Conservation (phyloP, 768 basidiomycete genomes). For the Cystobasidium tubakii region DNA sequence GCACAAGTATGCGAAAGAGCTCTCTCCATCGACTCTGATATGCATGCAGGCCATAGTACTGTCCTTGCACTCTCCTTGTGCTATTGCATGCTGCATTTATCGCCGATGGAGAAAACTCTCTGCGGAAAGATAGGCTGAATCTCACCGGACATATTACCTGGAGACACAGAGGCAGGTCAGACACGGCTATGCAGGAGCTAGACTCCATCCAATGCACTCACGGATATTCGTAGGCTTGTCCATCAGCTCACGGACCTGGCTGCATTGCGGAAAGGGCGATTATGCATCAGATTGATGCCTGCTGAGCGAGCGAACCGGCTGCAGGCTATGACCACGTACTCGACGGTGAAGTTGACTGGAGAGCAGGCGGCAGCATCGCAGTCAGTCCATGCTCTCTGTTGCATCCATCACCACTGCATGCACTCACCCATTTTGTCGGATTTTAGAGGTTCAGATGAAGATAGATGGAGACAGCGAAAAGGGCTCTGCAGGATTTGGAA, state of each 20-base stretch:
- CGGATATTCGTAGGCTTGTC: conserved; percentile 84
- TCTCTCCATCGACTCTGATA: not conserved
- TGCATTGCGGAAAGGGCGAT: conserved; percentile 53
- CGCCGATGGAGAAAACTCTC: conserved; percentile 55
- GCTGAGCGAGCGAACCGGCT: not conserved
- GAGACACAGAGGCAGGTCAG: not conserved
- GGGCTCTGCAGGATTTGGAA: not conserved
- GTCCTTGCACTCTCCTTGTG: not conserved
- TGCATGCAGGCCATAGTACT: not conserved
- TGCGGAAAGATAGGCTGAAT: conserved; percentile 62
- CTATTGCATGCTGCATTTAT: not conserved
- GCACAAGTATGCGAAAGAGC: not conserved
- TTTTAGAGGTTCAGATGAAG: conserved; percentile 15
- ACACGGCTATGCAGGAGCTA: not conserved
- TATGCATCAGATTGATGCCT: not conserved
- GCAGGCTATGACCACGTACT: conserved; percentile 24
- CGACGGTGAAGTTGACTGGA: conserved; percentile 36
- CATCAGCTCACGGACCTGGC: conserved; percentile 79
- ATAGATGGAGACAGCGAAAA: not conserved
- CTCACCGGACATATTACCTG: conserved; percentile 35
- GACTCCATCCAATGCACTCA: conserved; percentile 52
- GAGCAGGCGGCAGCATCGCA: not conserved
- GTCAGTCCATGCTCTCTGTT: not conserved
- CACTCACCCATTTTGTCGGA: conserved; percentile 23
- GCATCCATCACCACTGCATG: not conserved